Conservation (phyloP, 768 basidiomycete species). For the Hydnum rufescens region DNA sequence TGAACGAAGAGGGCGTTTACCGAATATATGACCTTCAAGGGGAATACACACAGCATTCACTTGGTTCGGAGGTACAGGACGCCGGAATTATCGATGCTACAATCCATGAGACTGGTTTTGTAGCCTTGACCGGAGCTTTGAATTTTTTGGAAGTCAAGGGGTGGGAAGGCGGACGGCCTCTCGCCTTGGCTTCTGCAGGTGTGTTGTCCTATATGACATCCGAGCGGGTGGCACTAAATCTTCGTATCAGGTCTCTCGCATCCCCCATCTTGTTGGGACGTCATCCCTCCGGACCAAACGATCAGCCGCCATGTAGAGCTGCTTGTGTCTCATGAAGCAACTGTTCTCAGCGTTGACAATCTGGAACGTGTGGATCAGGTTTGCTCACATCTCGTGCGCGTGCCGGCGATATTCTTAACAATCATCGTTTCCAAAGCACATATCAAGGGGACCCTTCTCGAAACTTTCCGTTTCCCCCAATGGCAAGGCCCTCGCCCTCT, state of each 20-base stretch:
- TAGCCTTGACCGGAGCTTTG: conserved; percentile 61
- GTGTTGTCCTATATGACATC: not conserved
- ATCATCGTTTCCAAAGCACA: conserved; percentile 24
- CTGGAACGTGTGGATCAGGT: conserved; percentile 67
- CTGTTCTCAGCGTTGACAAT: conserved; percentile 73
- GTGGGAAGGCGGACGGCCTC: conserved; percentile 62
- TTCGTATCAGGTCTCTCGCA: conserved; percentile 38
- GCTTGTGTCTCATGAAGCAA: conserved; percentile 58
- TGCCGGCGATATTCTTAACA: not conserved
- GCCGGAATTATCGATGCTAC: conserved; percentile 68
- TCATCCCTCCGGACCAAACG: conserved; percentile 78
- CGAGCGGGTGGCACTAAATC: not conserved
- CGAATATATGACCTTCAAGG: conserved; percentile 75
- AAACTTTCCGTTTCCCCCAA: conserved; percentile 83
- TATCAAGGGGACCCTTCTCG: conserved; percentile 75
- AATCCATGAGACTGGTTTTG: conserved; percentile 72
- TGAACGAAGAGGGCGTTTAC: conserved; percentile 87
- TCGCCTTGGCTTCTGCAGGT: conserved; percentile 27
- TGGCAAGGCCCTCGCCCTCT: conserved; percentile 73
- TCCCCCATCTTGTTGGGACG: conserved; percentile 67
- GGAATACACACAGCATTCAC: conserved; percentile 67
- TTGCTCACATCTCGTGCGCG: conserved; percentile 1
- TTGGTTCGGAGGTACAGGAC: conserved; percentile 67
- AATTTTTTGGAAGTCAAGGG: conserved; percentile 71
- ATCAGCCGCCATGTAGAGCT: conserved; percentile 83